Evolutionary conservation across 2,329 filamentous ascomycete species (phyloP), one percentile per base, ranked within the genome.

Genomic region (Fusarium falciforme): DNA sequence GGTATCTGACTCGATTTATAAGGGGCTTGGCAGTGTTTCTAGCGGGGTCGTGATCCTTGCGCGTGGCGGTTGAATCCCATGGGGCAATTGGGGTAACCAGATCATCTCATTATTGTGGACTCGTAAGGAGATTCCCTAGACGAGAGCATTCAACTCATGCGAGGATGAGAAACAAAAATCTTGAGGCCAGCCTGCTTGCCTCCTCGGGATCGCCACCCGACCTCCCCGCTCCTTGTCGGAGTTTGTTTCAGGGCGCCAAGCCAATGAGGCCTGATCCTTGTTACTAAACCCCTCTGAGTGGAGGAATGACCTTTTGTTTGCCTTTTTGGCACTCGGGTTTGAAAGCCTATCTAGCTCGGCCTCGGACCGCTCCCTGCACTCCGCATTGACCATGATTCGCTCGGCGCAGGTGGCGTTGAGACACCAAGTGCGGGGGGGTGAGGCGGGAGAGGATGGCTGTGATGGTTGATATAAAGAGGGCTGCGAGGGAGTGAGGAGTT

Each of bases 351-450:
- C 49, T 36, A 14, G 22, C 36, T 20, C 35, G 35, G 36, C 36
- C 29, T 27, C 44, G 44, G 47, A 36, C 40, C 35, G 31, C 68
- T 62, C 47, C 66, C 55, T 62, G 44, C 25, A 25, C 57, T 68
- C 49, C 44, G 25, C 17, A 52, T 49, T 52, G 40, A 14, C 27
- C 17, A 29, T 68, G 54, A 71, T 68, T 71, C 44, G 64, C 70
- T 36, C 47, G 66, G 52, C 58, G 44, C 10, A 25, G 25, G 52
- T 63, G 33, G 25, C 55, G 61, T 40, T 12, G 16, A 31, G 25
- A 33, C 25, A 20, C 17, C 11, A 66, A 71, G 44, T 73, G 70
- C 61, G 70, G 70, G 70, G 70, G 27, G 42, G 20, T 33, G 8
- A 40, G 25, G n/a, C n/a, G n/a, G 25, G 11, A 8, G 35, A 42